Percentiles rank a stretch among this genome's conserved stretches.
Evolutionary conservation across 495 filamentous ascomycete species (phyloP).

Genomic region (Melanomma pulvis-pyrius): DNA sequence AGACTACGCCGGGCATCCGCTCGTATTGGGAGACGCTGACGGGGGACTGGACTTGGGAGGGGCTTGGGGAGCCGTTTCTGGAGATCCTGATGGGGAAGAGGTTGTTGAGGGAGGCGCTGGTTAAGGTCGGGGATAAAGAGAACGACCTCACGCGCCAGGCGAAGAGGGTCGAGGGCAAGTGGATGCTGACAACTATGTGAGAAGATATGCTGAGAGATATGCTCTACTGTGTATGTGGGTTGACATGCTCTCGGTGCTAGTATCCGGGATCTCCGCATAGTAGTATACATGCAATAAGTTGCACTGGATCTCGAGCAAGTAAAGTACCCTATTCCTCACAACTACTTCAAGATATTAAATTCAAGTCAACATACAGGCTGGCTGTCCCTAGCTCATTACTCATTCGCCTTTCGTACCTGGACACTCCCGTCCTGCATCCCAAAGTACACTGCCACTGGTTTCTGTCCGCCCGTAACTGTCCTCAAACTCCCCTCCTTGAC

Average conservation of each 20-base stretch:
- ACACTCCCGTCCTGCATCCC: slow-evolving; percentile 76
- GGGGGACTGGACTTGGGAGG: slow-evolving; percentile 8
- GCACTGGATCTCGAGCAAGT: neutral
- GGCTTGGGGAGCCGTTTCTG: slow-evolving; percentile 13
- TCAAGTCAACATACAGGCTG: neutral
- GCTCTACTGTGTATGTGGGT: too few relatives aligned
- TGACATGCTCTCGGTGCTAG: too few relatives aligned
- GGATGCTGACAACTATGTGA: neutral
- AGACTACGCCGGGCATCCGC: neutral
- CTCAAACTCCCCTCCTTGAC: slow-evolving; percentile 45
- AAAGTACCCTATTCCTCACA: neutral
- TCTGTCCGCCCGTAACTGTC: slow-evolving; percentile 67
- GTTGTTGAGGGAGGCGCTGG: slow-evolving; percentile 7
- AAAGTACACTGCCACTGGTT: slow-evolving; percentile 92
- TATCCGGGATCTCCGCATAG: too few relatives aligned
- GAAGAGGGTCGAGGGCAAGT: slow-evolving; percentile 2
- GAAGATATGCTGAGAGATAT: too few relatives aligned
- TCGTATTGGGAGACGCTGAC: neutral
- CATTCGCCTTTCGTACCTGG: slow-evolving; percentile 32
- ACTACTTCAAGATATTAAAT: neutral
- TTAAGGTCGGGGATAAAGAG: slow-evolving; percentile 16
- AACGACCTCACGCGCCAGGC: neutral
- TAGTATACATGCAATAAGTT: too few relatives aligned
- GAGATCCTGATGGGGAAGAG: slow-evolving; percentile 6
- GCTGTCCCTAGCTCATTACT: neutral